Conservation (phyloP, 169 alveolate species). For the Pseudocohnilembus persalinus region DNA sequence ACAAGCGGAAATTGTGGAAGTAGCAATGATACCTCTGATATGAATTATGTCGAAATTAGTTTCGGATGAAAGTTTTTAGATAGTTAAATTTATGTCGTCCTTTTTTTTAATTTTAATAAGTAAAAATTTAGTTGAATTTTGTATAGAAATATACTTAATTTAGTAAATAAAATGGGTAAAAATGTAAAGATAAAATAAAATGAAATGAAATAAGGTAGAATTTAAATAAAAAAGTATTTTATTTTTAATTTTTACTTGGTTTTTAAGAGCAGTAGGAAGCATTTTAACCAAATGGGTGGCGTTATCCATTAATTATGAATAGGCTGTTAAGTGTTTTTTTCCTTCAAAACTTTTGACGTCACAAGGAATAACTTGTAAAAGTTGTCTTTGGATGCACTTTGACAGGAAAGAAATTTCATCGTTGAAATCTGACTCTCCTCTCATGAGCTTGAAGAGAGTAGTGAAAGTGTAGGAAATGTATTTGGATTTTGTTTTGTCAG, state of each 20-base stretch:
- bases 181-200: too few species aligned
- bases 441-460: background rate
- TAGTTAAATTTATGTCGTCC: too few species aligned
- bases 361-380: background rate
- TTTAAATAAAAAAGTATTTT: too few species aligned
- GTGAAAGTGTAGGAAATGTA: background rate
- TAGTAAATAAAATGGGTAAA: too few species aligned
- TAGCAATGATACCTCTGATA: background rate
- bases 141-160: too few species aligned
- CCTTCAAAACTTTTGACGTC: background rate
- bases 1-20: background rate
- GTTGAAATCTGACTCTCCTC: background rate
- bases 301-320: too few species aligned
- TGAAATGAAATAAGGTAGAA: too few species aligned
- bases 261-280: background rate
- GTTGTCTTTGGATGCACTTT: background rate
- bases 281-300: background rate
- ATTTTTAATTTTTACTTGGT: background rate
- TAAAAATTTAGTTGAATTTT: too few species aligned
- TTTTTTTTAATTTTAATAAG: too few species aligned
- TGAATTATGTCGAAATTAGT: background rate
- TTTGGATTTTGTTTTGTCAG: background rate
- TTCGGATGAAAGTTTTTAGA: background rate
- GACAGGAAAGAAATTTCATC: background rate
- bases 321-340: background rate